Conservation (phyloP, 192 early-diverging fungal genomes). For the Umbelopsis sp. region DNA sequence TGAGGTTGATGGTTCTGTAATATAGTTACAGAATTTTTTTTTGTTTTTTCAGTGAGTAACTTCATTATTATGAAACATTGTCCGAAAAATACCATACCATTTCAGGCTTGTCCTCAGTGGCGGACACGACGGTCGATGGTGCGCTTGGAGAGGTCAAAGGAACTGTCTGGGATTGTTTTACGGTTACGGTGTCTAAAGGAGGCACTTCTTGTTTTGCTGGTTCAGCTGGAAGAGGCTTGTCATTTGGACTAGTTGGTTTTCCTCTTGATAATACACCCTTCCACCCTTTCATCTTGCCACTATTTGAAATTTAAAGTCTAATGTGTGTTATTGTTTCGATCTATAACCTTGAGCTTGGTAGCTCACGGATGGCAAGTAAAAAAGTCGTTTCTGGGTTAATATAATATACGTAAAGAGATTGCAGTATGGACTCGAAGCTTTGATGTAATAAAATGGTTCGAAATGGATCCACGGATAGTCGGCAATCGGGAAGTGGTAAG, state of each 20-base stretch:
- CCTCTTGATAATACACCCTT: slow-evolving; percentile 15
- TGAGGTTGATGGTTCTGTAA: background rate
- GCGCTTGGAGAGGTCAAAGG: slow-evolving; percentile 3
- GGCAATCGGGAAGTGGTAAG: background rate
- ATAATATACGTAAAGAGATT: background rate
- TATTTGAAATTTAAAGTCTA: background rate
- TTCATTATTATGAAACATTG: background rate
- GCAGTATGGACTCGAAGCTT: background rate
- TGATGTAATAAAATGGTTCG: background rate
- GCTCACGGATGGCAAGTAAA: slow-evolving; percentile 2
- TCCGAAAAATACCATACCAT: background rate
- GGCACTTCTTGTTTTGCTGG: slow-evolving; percentile 14
- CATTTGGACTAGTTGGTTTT: background rate
- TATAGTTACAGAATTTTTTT: background rate
- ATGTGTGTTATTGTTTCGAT: background rate
- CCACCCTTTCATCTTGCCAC: slow-evolving; percentile 15
- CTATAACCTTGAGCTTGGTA: background rate
- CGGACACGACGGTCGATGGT: background rate
- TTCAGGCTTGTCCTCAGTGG: slow-evolving; percentile 8
- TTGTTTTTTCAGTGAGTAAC: background rate
- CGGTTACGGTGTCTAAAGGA: background rate
- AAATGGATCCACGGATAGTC: background rate
- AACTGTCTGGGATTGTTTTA: slow-evolving; percentile 7
- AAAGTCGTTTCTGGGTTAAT: background rate
- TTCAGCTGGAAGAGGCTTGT: slow-evolving; percentile 2